Evolutionary conservation across 805 yeast species (phyloP), one percentile per base, ranked within the genome.

Genomic region (Candida ficus): DNA sequence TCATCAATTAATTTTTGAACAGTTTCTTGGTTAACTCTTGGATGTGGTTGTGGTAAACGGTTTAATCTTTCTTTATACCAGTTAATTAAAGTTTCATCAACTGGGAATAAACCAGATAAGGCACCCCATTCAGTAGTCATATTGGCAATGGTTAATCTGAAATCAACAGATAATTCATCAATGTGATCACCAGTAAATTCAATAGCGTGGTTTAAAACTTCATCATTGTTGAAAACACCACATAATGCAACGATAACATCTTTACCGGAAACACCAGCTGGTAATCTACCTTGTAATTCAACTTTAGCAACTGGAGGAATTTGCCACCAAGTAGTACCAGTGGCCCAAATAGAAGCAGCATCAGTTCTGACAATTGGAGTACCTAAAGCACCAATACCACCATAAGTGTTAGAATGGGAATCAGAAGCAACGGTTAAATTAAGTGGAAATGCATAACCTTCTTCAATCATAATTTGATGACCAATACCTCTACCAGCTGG

Each of bases 271-370:
- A 87, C 89, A 14, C 96, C 96, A 37, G 73, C 65, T 11, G 95
- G 96, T 43, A 93, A 73, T 50, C 75, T 63, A 32, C 96, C 96
- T 49, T 74, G 70, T 41, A 93, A 73, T 61, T 87, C 95, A 9
- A 93, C 98, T 55, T 80, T 78, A 27, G 98, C 99, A 19, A 93
- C 98, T 1, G 99, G 98, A 3, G 99, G 99, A 41, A 93, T 87
- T 75, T 95, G 99, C 99, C 99, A 93, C 99, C 99, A 93, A 4
- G 99, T 93, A 67, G 89, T 95, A 30, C 98, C 98, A 0, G 99
- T 93, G 11, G 99, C 98, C 99, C 99, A 93, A 50, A 93, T 91
- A 9, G 97, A 79, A 4, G 99, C 99, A 18, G 98, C 99, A 64
- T 93, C 99, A 0, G 99, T 93, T 64, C 99, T 78, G 42, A 93